phyloP scores from a whole-genome alignment of 176 grass and related monocot genomes.

The Saccharum spontaneum region DNA sequence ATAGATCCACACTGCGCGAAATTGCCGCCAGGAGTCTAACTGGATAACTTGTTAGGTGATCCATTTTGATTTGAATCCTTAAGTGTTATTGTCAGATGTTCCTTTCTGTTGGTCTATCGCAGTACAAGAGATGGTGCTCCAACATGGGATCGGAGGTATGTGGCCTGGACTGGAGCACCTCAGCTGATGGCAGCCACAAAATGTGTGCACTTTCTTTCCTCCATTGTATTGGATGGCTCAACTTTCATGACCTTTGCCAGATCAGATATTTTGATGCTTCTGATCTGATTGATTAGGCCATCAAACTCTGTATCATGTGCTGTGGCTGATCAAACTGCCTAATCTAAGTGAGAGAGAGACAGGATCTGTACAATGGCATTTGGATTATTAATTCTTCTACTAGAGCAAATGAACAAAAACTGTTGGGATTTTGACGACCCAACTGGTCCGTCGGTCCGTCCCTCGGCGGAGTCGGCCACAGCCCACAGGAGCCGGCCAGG shows the following conservation, averaged over 20 bases:
- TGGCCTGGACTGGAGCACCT: background rate
- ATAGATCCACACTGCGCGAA: constrained; percentile 10
- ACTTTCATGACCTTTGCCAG: constrained; percentile 2
- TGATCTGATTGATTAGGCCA: constrained; percentile 36
- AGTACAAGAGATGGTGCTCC: constrained; percentile 34
- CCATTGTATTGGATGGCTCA: background rate
- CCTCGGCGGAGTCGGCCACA: no score
- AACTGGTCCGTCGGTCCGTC: background rate
- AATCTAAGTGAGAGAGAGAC: background rate
- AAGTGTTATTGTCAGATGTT: constrained; percentile 10
- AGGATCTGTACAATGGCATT: constrained; percentile 35
- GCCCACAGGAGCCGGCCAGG: no score
- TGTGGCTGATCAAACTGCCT: constrained; percentile 7
- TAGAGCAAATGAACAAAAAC: constrained; percentile 15
- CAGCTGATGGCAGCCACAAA: constrained; percentile 15
- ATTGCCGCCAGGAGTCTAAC: background rate
- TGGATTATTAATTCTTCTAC: constrained; percentile 42
- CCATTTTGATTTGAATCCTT: constrained; percentile 13
- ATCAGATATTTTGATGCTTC: constrained; percentile 27
- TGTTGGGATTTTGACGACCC: constrained; percentile 31
- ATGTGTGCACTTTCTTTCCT: constrained; percentile 14
- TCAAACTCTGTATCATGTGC: constrained; percentile 27
- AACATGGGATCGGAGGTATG: background rate
- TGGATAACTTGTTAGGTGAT: constrained; percentile 31
- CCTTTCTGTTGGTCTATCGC: background rate